Base-by-base conservation (phyloP, 495 filamentous ascomycete genomes). In the Durotheca rogersii region DNA sequence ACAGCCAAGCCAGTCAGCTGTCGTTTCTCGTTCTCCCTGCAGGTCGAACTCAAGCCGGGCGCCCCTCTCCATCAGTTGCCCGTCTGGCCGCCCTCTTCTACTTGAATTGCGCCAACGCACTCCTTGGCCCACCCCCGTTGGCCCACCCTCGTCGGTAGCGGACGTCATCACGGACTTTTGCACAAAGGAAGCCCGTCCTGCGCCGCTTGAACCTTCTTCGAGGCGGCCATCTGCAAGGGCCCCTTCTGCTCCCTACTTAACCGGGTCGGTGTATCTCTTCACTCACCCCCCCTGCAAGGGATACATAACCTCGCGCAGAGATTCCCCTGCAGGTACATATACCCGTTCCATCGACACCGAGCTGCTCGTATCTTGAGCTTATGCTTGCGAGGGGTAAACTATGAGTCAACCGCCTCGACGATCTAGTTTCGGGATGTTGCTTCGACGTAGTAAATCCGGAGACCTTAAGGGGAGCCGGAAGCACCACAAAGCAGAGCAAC, bases 401-500 rank as follows among this genome's bases (percentile, higher is more conserved):
- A 77, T 75, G 74, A 73, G 67, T 56, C 60, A 70, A 38, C 66
- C 64, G 40, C 60, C 69, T 55, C 76, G 77, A 62, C 73, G 78
- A 55, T 72, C 78, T 32, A 78, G 76, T 56, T 69, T 81, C 62
- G 78, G 78, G 47, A 74, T 77, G 64, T 87, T 94, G 65, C 79
- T 94, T 40, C 84, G 87, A 66, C 87, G 89, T 56, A 84, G 81
- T 60, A 93, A 88, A 72, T 92, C 88, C 33, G 84, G 83, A 30
- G 87, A 83, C 68, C 77, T 89, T 6, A 72, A 74, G 64, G 84
- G 81, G 65, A 67, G 78, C 48, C 85, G 78, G 78, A 90, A 87
- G 74, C 72, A 73, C 49, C 76, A 79, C 63, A 73, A 83, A 41
- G 79, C 80, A 56, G 81, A 81, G 53, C 82, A 82, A 47, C 77